Evolutionary conservation across 768 basidiomycete genomes (phyloP), one percentile per base, ranked within the genome.

Genomic region (Pleurotus citrinopileatus): DNA sequence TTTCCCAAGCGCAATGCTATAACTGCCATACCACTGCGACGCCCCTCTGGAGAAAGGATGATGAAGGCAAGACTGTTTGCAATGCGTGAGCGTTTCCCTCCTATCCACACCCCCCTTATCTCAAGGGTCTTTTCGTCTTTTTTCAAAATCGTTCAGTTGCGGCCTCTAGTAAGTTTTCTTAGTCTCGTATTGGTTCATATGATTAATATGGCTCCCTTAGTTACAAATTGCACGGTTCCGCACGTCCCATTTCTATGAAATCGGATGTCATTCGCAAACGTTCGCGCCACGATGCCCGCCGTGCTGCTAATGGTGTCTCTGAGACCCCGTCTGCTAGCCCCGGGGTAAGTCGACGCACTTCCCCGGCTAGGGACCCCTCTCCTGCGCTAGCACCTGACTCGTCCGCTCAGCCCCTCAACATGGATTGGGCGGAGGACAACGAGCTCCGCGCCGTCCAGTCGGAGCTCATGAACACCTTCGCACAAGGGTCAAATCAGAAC

Each of bases 21-120:
- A 93, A 92, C 63, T 93, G 91, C 73, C 87, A 91, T 63, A 93
- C 91, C 20, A 92, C 89, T 2, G 89, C 90, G 12, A 92, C 91
- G 4, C 91, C 91, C 10, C 80, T 93, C 36, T 93, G 91, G 91
- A 80, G 91, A 58, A 93, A 93, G 70, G 91, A 93, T 61, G 90
- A 92, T 61, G 91, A 92, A 69, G 91, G 91, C 52, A 90, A 90
- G 74, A 93, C 91, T 0, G 89, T 93, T 36, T 93, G 91, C 74
- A 93, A 93, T 62, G 91, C 91, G 87, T 92, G 67, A 68, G 87
- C 82, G 50, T 23, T 36, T 27, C 40, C 38, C 23, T 53, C 20
- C 20, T 52, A 29, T 56, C 37, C 51, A 47, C 59, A 29, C 52
- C 29, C 44, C 42, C 28, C 28, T 56, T 20, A 15, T 55, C 27